A percentile compares a stretch with the other conserved stretches of the same genome.
These are phyloP conservation scores for Xylaria sp. DNA, from an alignment of 2,329 filamentous ascomycete species.

Conservation along the genomic window DNA sequence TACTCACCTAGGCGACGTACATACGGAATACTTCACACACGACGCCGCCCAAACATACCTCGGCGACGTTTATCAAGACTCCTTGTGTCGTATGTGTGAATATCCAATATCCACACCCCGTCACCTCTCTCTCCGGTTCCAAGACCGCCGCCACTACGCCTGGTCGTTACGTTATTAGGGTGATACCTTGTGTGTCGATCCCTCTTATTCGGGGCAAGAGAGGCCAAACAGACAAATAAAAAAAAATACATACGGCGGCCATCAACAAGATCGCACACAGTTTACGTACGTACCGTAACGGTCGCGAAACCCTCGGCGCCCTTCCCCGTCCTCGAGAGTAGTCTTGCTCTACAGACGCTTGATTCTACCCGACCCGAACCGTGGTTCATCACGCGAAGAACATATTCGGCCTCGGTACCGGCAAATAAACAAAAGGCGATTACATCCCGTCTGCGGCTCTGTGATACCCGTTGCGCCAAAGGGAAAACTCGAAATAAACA, in stretches of 20 bases:
- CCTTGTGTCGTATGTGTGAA: neutral
- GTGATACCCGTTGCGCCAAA: too few species aligned
- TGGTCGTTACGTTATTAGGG: neutral
- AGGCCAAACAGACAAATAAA: constrained; percentile 4
- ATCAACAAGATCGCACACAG: too few species aligned
- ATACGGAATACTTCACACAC: neutral
- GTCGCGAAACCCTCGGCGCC: constrained; percentile 6
- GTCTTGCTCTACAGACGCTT: neutral
- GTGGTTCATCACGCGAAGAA: constrained; percentile 4
- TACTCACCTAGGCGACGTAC: too few species aligned
- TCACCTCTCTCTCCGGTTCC: constrained; percentile 1
- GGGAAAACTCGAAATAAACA: neutral
- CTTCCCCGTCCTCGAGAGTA: neutral
- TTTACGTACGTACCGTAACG: too few species aligned
- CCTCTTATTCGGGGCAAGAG: constrained; percentile 4
- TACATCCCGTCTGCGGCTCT: too few species aligned
- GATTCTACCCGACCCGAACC: neutral
- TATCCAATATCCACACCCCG: constrained; percentile 15
- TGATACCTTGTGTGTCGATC: constrained; percentile 17
- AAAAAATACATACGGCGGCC: constrained; percentile 2
- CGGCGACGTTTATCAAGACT: neutral
- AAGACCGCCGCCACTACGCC: constrained; percentile 2
- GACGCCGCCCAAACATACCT: neutral
- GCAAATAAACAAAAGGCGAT: neutral
- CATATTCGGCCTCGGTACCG: constrained; percentile 2